These are phyloP conservation scores for Neurospora discreta DNA, from an alignment of 495 filamentous ascomycete genomes.

Conservation along the genomic window DNA sequence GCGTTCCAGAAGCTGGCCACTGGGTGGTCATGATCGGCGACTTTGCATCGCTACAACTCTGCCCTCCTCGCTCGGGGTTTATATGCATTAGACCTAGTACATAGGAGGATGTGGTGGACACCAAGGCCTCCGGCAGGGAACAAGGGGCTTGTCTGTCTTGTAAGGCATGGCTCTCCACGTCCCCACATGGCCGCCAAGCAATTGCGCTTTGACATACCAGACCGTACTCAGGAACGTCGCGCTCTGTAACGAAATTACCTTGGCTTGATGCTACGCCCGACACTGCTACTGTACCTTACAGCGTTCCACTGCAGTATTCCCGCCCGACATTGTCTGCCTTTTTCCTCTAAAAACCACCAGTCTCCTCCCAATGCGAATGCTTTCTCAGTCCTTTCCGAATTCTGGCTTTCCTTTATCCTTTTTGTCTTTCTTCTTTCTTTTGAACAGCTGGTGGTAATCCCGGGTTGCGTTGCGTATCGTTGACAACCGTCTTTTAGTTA, in stretches of 20 bases:
- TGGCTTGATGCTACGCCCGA: background rate
- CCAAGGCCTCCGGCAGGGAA: background rate
- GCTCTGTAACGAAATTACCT: background rate
- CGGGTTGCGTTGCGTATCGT: background rate
- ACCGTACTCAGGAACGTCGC: background rate
- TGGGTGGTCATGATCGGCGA: background rate
- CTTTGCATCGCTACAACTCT: background rate
- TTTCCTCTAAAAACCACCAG: background rate
- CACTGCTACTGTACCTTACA: background rate
- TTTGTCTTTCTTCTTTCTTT: background rate
- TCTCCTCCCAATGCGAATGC: background rate
- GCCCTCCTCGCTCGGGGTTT: background rate
- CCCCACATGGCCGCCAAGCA: background rate
- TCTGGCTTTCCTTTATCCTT: background rate
- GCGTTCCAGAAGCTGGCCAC: background rate
- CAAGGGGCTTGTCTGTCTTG: background rate
- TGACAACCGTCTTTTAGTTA: too few relatives aligned
- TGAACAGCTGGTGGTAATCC: background rate
- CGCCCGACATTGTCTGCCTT: background rate
- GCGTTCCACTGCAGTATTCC: background rate
- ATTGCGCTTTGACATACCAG: background rate
- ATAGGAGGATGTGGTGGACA: background rate
- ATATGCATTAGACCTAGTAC: background rate
- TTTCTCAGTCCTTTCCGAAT: background rate
- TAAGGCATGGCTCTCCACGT: background rate